phyloP scores from a whole-genome alignment of 164 flowering plant species.

The Stephania cephalantha region DNA sequence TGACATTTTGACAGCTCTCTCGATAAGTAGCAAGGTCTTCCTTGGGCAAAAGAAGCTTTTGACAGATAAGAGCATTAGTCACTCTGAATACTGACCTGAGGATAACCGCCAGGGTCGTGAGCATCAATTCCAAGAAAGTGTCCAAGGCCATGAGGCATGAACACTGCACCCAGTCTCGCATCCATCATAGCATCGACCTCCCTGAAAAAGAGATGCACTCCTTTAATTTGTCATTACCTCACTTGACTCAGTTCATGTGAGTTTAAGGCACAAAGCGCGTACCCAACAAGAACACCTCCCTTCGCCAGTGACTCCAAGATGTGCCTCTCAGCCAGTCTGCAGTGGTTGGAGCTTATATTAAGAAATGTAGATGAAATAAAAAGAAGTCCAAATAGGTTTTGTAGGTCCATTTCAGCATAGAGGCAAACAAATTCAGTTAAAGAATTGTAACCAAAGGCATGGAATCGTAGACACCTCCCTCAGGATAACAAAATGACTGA shows the following conservation, averaged over 20 bases:
- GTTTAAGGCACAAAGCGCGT: conserved; percentile 4
- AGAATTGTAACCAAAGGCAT: background rate
- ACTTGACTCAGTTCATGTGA: background rate
- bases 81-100: conserved; percentile 7
- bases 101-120: conserved; percentile 10
- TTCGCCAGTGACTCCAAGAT: conserved; percentile 7
- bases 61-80: background rate
- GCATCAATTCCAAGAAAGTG: conserved; percentile 12
- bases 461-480: background rate
- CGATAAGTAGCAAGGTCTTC: background rate
- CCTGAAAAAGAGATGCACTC: background rate
- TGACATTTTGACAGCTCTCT: background rate
- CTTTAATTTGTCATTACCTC: background rate
- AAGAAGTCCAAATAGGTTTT: background rate
- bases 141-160: conserved; percentile 12
- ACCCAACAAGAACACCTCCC: conserved; percentile 12
- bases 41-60: background rate
- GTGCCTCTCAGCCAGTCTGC: conserved; percentile 7
- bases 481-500: background rate
- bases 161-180: conserved; percentile 6
- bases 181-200: conserved; percentile 7
- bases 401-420: background rate
- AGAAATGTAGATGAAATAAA: background rate
- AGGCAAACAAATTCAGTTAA: background rate
- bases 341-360: background rate